These are phyloP conservation scores for Dacryopinax primogenitus DNA, from an alignment of 768 basidiomycete species.

Conservation along the genomic window DNA sequence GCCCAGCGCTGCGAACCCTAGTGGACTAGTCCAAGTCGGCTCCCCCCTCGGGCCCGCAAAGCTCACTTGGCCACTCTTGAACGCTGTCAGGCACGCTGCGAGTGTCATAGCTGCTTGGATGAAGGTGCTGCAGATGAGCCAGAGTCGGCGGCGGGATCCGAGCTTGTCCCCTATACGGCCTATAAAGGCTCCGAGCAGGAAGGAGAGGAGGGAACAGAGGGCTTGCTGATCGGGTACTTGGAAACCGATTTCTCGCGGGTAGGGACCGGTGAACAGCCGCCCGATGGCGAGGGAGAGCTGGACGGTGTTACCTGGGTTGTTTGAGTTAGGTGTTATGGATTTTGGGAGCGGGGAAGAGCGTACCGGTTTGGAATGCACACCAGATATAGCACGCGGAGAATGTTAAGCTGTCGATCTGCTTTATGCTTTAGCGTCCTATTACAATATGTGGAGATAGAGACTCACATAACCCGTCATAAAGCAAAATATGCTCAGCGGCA, in stretches of 20 bases:
- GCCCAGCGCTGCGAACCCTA: conserved; percentile 57
- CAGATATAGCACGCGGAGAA: conserved; percentile 74
- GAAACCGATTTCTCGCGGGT: conserved; percentile 43
- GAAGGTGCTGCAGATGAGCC: conserved; percentile 60
- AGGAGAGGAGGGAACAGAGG: conserved; percentile 61
- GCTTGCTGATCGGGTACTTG: conserved; percentile 77
- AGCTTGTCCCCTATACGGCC: conserved; percentile 77
- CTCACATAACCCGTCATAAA: conserved; percentile 20
- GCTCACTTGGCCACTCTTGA: conserved; percentile 50
- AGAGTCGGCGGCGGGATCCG: conserved; percentile 56
- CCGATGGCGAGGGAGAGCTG: conserved; percentile 71
- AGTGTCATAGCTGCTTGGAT: conserved; percentile 66
- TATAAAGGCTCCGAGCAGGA: conserved; percentile 61
- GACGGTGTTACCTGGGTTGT: conserved; percentile 25
- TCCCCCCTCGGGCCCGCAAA: conserved; percentile 38
- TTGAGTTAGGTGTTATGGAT: conserved; percentile 9
- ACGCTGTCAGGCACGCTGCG: conserved; percentile 55
- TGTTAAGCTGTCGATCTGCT: conserved; percentile 44
- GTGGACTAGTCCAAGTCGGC: conserved; percentile 56
- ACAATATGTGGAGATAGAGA: no score
- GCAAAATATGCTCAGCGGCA: conserved; percentile 16
- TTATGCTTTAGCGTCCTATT: no score
- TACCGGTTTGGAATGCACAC: conserved; percentile 78
- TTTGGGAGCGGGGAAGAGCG: conserved; percentile 45
- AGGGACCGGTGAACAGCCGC: conserved; percentile 44